A percentile compares a stretch with the other conserved stretches of the same genome.
These are phyloP conservation scores for Lachancea waltii DNA, from an alignment of 805 yeast genomes.

Conservation along the genomic window DNA sequence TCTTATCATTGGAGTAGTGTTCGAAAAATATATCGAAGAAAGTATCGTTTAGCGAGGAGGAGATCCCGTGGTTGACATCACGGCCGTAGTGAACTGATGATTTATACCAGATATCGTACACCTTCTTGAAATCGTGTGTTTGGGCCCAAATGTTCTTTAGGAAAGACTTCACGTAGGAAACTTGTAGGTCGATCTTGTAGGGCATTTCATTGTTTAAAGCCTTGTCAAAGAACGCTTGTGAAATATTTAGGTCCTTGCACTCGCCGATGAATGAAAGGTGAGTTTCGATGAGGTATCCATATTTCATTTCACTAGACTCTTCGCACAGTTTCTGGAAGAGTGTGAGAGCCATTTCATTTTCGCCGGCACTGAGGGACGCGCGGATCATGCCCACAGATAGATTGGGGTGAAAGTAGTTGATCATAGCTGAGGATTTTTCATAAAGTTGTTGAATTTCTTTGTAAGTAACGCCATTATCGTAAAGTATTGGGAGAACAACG, in stretches of 20 bases:
- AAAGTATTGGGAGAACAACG: constrained; percentile 59
- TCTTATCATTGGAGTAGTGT: constrained; percentile 41
- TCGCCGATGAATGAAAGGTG: constrained; percentile 75
- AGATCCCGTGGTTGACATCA: constrained; percentile 58
- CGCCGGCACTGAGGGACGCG: constrained; percentile 60
- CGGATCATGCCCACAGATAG: constrained; percentile 68
- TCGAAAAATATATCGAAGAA: constrained; percentile 65
- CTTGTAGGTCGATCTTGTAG: constrained; percentile 62
- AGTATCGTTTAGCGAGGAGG: constrained; percentile 63
- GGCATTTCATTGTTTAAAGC: constrained; percentile 68
- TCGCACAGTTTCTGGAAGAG: constrained; percentile 55
- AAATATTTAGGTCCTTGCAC: constrained; percentile 63
- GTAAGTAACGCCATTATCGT: constrained; percentile 53
- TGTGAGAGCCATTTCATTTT: constrained; percentile 58
- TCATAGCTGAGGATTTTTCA: constrained; percentile 36
- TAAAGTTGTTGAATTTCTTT: constrained; percentile 55
- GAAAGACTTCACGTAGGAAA: constrained; percentile 62
- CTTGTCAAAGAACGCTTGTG: constrained; percentile 67
- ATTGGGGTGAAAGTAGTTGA: constrained; percentile 36
- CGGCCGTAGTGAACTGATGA: constrained; percentile 54
- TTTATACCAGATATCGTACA: constrained; percentile 55
- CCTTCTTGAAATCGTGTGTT: constrained; percentile 50
- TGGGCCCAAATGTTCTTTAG: constrained; percentile 53
- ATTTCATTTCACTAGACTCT: constrained; percentile 40
- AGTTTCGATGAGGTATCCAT: constrained; percentile 58